Base-by-base conservation (phyloP, 208 protist species). In the Wallacemonas sp. region DNA sequence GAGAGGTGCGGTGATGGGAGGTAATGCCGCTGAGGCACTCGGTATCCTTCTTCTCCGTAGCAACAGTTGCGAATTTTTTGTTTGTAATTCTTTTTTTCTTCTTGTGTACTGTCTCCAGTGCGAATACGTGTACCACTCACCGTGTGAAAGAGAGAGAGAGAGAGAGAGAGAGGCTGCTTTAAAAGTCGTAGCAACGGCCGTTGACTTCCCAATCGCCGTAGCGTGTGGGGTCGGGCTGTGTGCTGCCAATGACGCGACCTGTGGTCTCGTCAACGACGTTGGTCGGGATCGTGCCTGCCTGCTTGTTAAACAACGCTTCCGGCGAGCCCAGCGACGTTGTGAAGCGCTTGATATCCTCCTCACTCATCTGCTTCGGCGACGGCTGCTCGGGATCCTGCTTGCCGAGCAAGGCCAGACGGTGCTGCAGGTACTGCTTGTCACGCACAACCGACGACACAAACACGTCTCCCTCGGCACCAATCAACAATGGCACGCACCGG, bases 191-290 rank as follows among this genome's bases (percentile, higher is more conserved):
- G 71, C 90, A 95, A 34, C 90, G 79, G 5, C 90, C 90, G 68
- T 95, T 92, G 37, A 87, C 79, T 67, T 95, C 90, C 87, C 90
- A 95, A 62, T 95, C 90, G 8, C 90, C 90, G 66, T 95, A 95
- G 9, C 90, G 86, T 10, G 85, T 91, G 3, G 90, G 90, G 52
- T 92, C 78, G 10, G 62, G 85, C 71, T 93, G 86, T 17, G 84
- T 82, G 77, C 90, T 93, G 44, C 90, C 90, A 38, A 95, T 83
- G 6, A 91, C 84, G 5, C 76, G 76, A 0, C 87, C 87, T 22
- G 90, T 93, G 44, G 78, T 77, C 60, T 95, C 90, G 44, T 95
- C 87, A 21, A 95, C 90, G 1, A 95, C 76, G 66, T 93, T 93
- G 0, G 85, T 92, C 5, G 87, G 87, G 32, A 88, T 75, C 19